Evolutionary conservation across 768 basidiomycete species (phyloP), one percentile per base, ranked within the genome.

Genomic region (Suillus occidentalis): DNA sequence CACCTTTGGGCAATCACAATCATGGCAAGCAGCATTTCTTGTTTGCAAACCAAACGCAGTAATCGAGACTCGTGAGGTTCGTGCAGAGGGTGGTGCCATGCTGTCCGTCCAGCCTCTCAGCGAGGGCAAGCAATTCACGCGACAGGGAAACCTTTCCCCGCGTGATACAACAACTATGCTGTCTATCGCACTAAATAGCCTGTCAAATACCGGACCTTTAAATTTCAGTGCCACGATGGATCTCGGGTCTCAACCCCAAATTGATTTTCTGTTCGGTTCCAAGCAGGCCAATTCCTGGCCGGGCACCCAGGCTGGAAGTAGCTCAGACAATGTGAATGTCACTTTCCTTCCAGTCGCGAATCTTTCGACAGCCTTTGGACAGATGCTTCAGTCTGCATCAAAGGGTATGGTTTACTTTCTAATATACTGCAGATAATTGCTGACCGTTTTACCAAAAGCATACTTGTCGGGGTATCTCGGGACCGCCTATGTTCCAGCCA

Each of bases 21-120:
- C 67, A 5, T 75, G 70, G 73, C 34, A 68, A 22, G n/a, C 75
- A 50, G 69, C 70, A 14, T 40, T 69, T 40, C 40, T 75, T 56
- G 60, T 55, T 0, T 75, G 74, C 49, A 18, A 49, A 8, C 74
- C 75, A 22, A 72, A 73, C 42, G 57, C 66, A 31, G 64, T 57
- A 0, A 68, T 76, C 37, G 68, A 75, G 63, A 76, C 75, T 2
- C 71, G 73, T 18, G 75, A 74, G 42, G 68, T 75, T 22, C 66
- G 73, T 13, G 72, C 59, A 28, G 53, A 69, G 5, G 70, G 72
- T 4, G 55, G 64, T 13, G 71, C 70, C 6, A 0, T 61, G 5
- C 12, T 76, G 3, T 60, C 8, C 7, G 72, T 75, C n/a, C 75
- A 68, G 22, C 66, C 72, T 1, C 69, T 34, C 16, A 64, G 62